A percentile compares a stretch with the other conserved stretches of the same genome.
These are phyloP conservation scores for Dendrocalamus latiflorus DNA, from an alignment of 202 grass and related monocot genomes.

Conservation along the genomic window DNA sequence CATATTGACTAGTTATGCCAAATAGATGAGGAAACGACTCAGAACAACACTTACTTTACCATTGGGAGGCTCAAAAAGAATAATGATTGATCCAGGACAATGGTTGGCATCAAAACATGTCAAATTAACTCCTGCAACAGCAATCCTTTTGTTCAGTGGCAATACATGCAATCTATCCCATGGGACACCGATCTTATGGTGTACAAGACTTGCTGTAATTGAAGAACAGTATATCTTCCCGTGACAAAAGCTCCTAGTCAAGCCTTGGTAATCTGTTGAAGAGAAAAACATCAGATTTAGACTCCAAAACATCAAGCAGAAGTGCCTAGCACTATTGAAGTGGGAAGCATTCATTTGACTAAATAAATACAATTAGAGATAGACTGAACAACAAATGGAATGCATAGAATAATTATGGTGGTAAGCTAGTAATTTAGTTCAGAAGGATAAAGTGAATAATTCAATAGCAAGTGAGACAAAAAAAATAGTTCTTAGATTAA, in stretches of 20 bases:
- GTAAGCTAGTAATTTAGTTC: neutral
- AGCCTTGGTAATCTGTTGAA: conserved; percentile 85
- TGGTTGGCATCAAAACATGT: conserved; percentile 96
- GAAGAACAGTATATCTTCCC: conserved; percentile 92
- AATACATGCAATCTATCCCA: conserved; percentile 80
- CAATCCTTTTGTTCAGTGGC: conserved; percentile 73
- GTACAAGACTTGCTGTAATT: conserved; percentile 83
- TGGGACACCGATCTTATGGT: conserved; percentile 81
- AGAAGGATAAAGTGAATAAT: neutral
- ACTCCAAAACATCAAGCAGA: neutral
- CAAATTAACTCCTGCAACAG: conserved; percentile 58
- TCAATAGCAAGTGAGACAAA: neutral
- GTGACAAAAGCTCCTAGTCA: conserved; percentile 91
- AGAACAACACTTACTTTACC: conserved; percentile 61
- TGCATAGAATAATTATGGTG: neutral
- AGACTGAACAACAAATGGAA: neutral
- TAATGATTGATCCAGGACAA: conserved; percentile 87
- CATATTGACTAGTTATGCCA: neutral
- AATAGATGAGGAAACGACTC: neutral
- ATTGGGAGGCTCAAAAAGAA: conserved; percentile 93
- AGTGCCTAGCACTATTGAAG: neutral
- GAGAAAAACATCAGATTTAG: conserved; percentile 8
- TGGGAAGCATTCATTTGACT: neutral
- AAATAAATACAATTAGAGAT: neutral
- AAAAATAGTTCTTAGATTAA: neutral